Evolutionary conservation across 345 rosid genomes (phyloP).

Genomic region (Bruguiera sexangula): DNA sequence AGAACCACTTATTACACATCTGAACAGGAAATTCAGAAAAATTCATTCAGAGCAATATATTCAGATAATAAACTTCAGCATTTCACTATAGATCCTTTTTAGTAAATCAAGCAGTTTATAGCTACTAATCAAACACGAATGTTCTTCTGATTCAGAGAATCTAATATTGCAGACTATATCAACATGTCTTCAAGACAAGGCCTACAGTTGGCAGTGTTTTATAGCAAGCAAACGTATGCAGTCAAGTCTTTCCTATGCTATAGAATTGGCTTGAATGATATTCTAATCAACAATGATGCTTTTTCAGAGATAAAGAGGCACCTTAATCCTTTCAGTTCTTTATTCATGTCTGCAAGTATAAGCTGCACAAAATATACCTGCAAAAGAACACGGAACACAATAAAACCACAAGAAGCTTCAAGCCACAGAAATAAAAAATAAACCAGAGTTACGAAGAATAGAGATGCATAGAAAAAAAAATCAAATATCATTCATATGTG

Average conservation of each 20-base stretch:
- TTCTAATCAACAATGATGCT: not conserved
- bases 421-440: not conserved
- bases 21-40: conserved; percentile 26
- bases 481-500: not conserved
- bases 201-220: not conserved
- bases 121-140: not conserved
- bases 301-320: conserved; percentile 22
- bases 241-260: not conserved
- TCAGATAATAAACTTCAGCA: not conserved
- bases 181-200: not conserved
- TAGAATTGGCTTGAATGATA: not conserved
- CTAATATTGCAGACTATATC: not conserved
- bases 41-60: conserved; percentile 14
- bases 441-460: not conserved
- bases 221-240: not conserved
- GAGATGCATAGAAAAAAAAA: not conserved
- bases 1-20: conserved; percentile 93
- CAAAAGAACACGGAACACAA: conserved; percentile 28
- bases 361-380: conserved; percentile 98
- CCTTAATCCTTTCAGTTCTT: conserved; percentile 96
- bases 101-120: not conserved
- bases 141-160: conserved; percentile 3
- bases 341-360: conserved; percentile 90
- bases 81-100: not conserved
- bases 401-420: conserved; percentile 14